Conservation (phyloP, 352 stramenopile species). For the Globisporangium splendens region DNA sequence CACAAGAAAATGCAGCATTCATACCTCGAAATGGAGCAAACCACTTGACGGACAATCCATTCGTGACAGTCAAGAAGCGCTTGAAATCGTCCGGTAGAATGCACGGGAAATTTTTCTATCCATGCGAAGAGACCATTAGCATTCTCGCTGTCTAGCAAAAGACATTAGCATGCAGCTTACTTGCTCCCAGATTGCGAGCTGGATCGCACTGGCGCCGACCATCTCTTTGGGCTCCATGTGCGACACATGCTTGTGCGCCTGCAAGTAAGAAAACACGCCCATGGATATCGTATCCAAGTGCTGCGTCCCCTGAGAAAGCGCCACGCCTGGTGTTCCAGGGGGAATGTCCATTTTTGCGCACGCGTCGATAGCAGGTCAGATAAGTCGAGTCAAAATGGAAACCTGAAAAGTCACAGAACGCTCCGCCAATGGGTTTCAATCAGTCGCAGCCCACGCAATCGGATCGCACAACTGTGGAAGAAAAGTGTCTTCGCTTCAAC, state of each 20-base stretch:
- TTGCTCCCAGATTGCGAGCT: constrained; percentile 67
- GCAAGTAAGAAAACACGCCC: constrained; percentile 67
- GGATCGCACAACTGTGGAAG: too few species aligned
- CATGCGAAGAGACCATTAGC: neutral
- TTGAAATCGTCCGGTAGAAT: constrained; percentile 60
- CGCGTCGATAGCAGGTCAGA: too few species aligned
- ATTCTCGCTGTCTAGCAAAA: neutral
- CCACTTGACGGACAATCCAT: constrained; percentile 74
- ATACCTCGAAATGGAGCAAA: constrained; percentile 49
- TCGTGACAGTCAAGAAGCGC: constrained; percentile 63
- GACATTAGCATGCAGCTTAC: constrained; percentile 15
- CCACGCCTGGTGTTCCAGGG: neutral
- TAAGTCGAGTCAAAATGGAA: too few species aligned
- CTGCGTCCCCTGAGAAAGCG: constrained; percentile 12
- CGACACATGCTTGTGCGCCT: constrained; percentile 48
- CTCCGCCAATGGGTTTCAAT: too few species aligned
- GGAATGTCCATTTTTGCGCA: neutral
- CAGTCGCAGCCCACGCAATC: too few species aligned
- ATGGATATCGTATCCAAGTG: constrained; percentile 58
- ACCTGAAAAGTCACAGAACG: too few species aligned
- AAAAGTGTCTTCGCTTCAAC: too few species aligned
- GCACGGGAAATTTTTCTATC: constrained; percentile 54
- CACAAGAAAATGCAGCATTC: neutral
- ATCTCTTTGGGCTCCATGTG: constrained; percentile 52
- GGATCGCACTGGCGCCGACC: constrained; percentile 40